These are phyloP conservation scores for Verbascum thapsus DNA, from an alignment of 257 asterid genomes.

Conservation along the genomic window DNA sequence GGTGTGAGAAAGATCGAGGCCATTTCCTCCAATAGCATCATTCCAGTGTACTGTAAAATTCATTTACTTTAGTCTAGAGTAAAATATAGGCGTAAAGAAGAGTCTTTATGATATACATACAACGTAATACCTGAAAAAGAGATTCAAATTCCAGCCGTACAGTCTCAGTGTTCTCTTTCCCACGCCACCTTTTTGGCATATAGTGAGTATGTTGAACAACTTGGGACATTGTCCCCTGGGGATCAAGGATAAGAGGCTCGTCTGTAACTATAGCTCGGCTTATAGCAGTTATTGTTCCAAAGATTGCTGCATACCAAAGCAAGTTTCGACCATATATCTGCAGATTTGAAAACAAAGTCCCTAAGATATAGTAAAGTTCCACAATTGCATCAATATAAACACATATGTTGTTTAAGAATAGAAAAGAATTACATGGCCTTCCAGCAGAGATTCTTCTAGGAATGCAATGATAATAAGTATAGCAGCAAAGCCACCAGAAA, in stretches of 20 bases:
- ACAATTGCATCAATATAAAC: neutral
- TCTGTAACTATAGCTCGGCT: slow-evolving; percentile 83
- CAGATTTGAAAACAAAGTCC: slow-evolving; percentile 31
- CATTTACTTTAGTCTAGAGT: slow-evolving; percentile 11
- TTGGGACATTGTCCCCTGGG: slow-evolving; percentile 80
- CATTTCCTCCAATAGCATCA: slow-evolving; percentile 98
- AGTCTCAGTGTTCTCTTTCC: slow-evolving; percentile 75
- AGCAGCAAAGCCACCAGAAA: slow-evolving; percentile 99
- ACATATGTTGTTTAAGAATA: slow-evolving; percentile 19
- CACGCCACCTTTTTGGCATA: slow-evolving; percentile 99
- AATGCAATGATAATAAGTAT: slow-evolving; percentile 92
- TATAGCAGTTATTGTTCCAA: slow-evolving; percentile 95
- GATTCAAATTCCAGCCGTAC: slow-evolving; percentile 83
- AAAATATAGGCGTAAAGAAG: too few species aligned
- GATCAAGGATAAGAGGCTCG: slow-evolving; percentile 84
- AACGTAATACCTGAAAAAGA: slow-evolving; percentile 76
- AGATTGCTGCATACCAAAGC: slow-evolving; percentile 97
- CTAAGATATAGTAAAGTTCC: slow-evolving; percentile 20
- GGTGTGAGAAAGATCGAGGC: slow-evolving; percentile 96
- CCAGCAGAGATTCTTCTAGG: slow-evolving; percentile 94
- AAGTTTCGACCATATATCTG: slow-evolving; percentile 96
- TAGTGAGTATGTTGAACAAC: slow-evolving; percentile 87
- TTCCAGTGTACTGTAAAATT: slow-evolving; percentile 77
- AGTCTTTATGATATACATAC: slow-evolving; percentile 1
- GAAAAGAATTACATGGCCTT: slow-evolving; percentile 83